Percentiles rank a stretch among this genome's conserved stretches.
Conservation (phyloP, 352 stramenopile species). For the Pythium insidiosum region DNA sequence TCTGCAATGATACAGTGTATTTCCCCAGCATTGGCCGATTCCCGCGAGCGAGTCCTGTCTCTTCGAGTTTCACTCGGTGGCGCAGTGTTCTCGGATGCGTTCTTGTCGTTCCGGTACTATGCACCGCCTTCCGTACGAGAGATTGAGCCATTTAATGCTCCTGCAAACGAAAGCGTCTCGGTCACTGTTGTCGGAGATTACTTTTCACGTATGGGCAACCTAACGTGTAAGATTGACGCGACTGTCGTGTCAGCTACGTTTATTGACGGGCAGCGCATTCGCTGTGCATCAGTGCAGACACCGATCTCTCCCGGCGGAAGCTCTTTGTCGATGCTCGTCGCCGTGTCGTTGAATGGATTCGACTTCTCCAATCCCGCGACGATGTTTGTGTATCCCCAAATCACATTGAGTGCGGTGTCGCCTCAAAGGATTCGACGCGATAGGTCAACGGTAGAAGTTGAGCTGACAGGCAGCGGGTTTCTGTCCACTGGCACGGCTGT, state of each 20-base stretch:
- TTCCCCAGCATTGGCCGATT: not conserved
- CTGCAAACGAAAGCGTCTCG: not conserved
- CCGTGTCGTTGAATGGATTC: not conserved
- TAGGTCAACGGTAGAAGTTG: too few species aligned
- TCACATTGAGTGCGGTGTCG: too few species aligned
- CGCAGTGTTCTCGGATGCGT: not conserved
- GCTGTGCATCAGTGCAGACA: not conserved
- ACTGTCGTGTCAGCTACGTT: not conserved
- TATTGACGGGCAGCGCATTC: not conserved
- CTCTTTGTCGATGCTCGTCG: not conserved
- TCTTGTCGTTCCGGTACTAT: not conserved
- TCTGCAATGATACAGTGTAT: conserved; percentile 1
- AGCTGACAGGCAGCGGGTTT: too few species aligned
- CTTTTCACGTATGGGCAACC: not conserved
- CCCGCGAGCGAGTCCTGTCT: not conserved
- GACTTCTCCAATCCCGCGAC: too few species aligned
- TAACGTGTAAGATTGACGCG: not conserved
- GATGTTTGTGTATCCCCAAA: too few species aligned
- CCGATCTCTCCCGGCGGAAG: too few species aligned
- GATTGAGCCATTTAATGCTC: not conserved
- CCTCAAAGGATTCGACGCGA: too few species aligned
- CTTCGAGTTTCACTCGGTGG: not conserved
- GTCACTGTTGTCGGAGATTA: not conserved
- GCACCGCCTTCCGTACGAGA: not conserved
- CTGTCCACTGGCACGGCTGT: too few species aligned